Base-by-base conservation (phyloP, 148 eudicot genomes). In the Rhododendron molle region DNA sequence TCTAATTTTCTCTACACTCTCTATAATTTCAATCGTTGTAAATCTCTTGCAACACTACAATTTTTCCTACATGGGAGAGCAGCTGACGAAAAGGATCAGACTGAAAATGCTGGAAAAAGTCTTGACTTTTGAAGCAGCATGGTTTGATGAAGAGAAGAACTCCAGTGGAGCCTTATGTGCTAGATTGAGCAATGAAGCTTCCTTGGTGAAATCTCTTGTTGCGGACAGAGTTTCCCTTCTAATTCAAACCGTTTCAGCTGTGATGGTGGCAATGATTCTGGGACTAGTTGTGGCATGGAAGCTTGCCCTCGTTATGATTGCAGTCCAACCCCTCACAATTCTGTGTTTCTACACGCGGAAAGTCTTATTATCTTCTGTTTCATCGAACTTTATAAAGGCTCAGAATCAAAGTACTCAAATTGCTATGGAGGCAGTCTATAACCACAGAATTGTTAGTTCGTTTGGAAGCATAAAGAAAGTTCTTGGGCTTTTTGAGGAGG, bases 81-180 rank as follows among this genome's bases (percentile, higher is more conserved):
- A 85, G 81, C 89, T 95, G 30, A 94, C 99, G 14, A 93, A 87
- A 74, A 89, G 99, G 82, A 90, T 96, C 81, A 88, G 99, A 2
- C 82, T 95, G 47, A 91, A 82, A 32, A 94, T 94, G 98, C 95
- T 96, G 3, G 90, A 92, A 84, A 95, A 93, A 67, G 89, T 96
- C 52, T 76, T 96, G 46, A 88, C 90, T 34, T 96, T 96, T 47
- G 99, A 96, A 85, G 65, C 96, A 14, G 92, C 98, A 13, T 96
- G 99, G 99, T 96, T 96, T 49, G 99, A 96, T 40, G 92, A 95
- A 50, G 99, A 96, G 49, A 90, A 89, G 56, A 95, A 96, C 83
- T 92, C 95, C 1, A 96, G 94, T 65, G 98, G 94, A 1, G 93
- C 94, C 3, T 30, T 96, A 20, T 96, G 94, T 82, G 91, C 94